Evolutionary conservation across 208 protist genomes (phyloP), one percentile per base, ranked within the genome.

Genomic region (Leishmania arabica): DNA sequence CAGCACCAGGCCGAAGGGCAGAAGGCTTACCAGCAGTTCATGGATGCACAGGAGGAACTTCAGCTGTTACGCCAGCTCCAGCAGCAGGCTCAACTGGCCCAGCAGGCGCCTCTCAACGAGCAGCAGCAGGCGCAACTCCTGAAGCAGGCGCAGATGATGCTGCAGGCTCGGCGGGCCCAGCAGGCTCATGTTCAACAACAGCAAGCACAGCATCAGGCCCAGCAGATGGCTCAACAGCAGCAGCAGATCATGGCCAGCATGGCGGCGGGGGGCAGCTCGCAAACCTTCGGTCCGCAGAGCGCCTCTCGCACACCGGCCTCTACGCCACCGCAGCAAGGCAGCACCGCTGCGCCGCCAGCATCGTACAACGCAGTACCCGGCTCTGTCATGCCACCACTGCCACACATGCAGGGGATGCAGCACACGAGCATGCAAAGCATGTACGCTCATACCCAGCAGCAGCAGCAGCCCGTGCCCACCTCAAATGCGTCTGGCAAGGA

Each of bases 311-410:
- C 77, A 40, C 78, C 82, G 19, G 71, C 78, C 24, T 56, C 66
- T 24, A 82, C 82, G 42, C 78, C 78, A 31, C 82, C 78, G 1
- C 82, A 86, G 45, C 82, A 86, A 54, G 82, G 82, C 34, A 86
- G 82, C 54, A 40, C 73, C 19, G 82, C 77, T 31, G 77, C 82
- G 21, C 64, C 75, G 5, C 45, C 73, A 27, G 79, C 70, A 37
- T 6, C 82, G 49, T 68, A 80, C 17, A 77, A 47, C 42, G 75
- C 72, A 5, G 74, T 53, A 7, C 74, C 40, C 3, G 56, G 62
- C 31, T 47, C 53, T 49, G 21, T 27, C 17, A 47, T 69, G 49
- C 42, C 54, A 11, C 21, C 72, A 27, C 80, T 24, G 31, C 62
- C 56, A 24, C 54, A 65, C 49, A 42, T 60, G 53, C 74, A 42